Conservation (phyloP, 1,284 basidiomycete genomes). For the Stygiomarasmius scandens region DNA sequence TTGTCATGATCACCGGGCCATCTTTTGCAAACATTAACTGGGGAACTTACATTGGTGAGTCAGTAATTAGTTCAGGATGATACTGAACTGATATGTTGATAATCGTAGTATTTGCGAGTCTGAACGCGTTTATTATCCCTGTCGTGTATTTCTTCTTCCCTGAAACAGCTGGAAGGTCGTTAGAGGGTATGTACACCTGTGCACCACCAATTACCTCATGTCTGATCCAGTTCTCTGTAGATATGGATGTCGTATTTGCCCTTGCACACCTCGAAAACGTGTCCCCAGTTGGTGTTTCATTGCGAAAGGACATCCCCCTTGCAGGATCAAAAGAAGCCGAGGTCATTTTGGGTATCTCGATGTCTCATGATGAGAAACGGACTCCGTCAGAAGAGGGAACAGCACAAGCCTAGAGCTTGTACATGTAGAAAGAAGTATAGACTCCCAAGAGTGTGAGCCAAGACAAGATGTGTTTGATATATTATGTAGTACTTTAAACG, state of each 20-base stretch:
- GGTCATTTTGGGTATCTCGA: constrained; percentile 44
- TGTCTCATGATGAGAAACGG: constrained; percentile 9
- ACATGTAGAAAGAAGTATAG: too few relatives aligned
- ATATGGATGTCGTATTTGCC: constrained; percentile 68
- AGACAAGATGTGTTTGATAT: too few relatives aligned
- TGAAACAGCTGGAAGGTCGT: constrained; percentile 64
- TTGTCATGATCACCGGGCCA: constrained; percentile 66
- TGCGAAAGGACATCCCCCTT: constrained; percentile 55
- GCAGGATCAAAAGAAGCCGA: constrained; percentile 59
- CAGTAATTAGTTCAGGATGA: neutral
- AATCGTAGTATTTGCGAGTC: constrained; percentile 51
- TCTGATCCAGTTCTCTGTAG: constrained; percentile 29
- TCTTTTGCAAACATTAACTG: constrained; percentile 66
- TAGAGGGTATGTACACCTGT: constrained; percentile 49
- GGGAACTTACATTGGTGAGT: constrained; percentile 56
- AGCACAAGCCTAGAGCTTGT: too few relatives aligned
- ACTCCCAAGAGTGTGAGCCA: too few relatives aligned
- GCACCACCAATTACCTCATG: neutral
- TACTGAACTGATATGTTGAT: neutral
- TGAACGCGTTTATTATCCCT: constrained; percentile 65
- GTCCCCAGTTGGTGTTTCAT: constrained; percentile 57
- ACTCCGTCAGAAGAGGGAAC: neutral
- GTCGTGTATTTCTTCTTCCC: constrained; percentile 68
- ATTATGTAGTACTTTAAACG: too few relatives aligned
- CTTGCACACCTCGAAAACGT: constrained; percentile 58